Evolutionary conservation across 768 basidiomycete genomes (phyloP), one percentile per base, ranked within the genome.

Genomic region (Kwoniella shandongensis): DNA sequence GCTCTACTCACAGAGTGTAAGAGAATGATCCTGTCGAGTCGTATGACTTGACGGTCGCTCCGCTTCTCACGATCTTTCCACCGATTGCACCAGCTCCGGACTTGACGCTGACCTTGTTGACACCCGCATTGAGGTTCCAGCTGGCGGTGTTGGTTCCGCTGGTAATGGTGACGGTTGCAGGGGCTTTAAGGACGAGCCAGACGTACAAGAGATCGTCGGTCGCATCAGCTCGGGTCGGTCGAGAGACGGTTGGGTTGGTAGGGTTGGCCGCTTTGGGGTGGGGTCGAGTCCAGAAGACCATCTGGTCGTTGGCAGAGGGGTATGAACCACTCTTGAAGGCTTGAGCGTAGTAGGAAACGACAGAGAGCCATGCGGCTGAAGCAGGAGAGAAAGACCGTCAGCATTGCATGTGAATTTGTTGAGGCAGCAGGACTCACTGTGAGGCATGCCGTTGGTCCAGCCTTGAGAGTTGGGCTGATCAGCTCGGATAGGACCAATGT

Each of bases 311-410:
- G 18, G 61, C 51, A 8, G 67, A 39, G 10, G 76, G 70, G 59
- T 71, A 76, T 3, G 57, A 29, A 22, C 77, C 77, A 15, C 67
- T 74, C 57, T 75, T 77, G 67, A 73, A 77, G 0, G 76, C 77
- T 3, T 58, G 62, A 0, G 72, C 63, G 61, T 78, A 73, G 51
- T 63, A 65, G 18, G 51, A 44, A 29, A 73, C 49, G 15, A 73
- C 51, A 11, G 50, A 44, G 40, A 70, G 62, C 67, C 65, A 66
- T 10, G 68, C 57, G 30, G 66, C 57, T 59, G 44, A 48, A 42
- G n/a, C 36, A 40, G 45, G 10, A 20, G 12, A 22, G 27, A 32
- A 4, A 20, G 12, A 2, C 32, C 13, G 38, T 25, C 51, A 59
- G 51, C 23, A 35, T 36, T 1, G 12, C 20, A n/a, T n/a, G n/a